Evolutionary conservation across 2,329 filamentous ascomycete species (phyloP).

Genomic region (Seiridium unicorne): DNA sequence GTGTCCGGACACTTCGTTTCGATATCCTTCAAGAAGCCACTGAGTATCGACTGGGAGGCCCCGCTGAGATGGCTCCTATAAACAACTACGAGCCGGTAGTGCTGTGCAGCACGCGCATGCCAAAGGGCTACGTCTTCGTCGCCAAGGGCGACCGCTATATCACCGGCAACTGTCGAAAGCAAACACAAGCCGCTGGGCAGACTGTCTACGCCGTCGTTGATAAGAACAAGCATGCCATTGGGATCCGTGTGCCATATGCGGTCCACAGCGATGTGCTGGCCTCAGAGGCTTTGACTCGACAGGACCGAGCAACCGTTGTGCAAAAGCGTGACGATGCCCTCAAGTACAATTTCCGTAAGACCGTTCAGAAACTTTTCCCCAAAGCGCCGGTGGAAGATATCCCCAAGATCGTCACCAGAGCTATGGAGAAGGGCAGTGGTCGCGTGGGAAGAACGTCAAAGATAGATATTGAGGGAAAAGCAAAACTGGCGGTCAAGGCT

Average conservation of each 20-base stretch:
- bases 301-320: slow-evolving; percentile 29
- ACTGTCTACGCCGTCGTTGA: slow-evolving; percentile 35
- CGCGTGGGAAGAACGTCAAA: slow-evolving; percentile 45
- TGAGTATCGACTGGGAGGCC: background rate
- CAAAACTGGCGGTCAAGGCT: slow-evolving; percentile 44
- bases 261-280: slow-evolving; percentile 27
- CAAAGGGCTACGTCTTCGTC: slow-evolving; percentile 38
- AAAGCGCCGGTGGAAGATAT: slow-evolving; percentile 33
- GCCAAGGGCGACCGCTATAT: slow-evolving; percentile 40
- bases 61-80: background rate
- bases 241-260: slow-evolving; percentile 36
- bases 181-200: slow-evolving; percentile 29
- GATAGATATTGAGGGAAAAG: slow-evolving; percentile 36
- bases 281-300: slow-evolving; percentile 21
- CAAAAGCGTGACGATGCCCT: slow-evolving; percentile 31
- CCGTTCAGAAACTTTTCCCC: slow-evolving; percentile 37
- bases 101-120: slow-evolving; percentile 26
- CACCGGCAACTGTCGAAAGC: slow-evolving; percentile 37
- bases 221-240: slow-evolving; percentile 21
- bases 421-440: slow-evolving; percentile 43
- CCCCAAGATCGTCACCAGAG: slow-evolving; percentile 33
- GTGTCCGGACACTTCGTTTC: too few relatives aligned
- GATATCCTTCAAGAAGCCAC: background rate
- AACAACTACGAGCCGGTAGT: slow-evolving; percentile 18
- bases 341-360: slow-evolving; percentile 28